These are phyloP conservation scores for Cucumis melo DNA, from an alignment of 306 rosid genomes.

Conservation along the genomic window DNA sequence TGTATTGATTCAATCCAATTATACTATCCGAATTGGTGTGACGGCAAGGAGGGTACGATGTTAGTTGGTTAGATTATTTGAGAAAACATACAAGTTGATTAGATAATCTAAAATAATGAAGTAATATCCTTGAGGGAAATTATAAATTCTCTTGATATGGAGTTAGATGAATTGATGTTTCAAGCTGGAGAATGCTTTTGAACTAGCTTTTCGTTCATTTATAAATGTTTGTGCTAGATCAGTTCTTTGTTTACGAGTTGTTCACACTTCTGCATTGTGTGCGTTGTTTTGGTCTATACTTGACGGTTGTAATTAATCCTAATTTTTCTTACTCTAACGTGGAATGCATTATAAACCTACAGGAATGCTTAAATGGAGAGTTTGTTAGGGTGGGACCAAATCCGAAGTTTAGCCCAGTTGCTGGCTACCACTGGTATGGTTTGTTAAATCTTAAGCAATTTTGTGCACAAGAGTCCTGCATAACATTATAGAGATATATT, in stretches of 20 bases:
- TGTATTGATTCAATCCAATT: neutral
- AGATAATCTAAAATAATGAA: neutral
- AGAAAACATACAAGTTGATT: neutral
- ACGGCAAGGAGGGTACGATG: neutral
- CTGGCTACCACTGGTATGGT: slow-evolving; percentile 79
- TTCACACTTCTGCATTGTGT: neutral
- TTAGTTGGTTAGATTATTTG: neutral
- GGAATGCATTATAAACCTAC: slow-evolving; percentile 6
- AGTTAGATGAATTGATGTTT: neutral
- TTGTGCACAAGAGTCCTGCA: neutral
- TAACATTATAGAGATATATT: neutral
- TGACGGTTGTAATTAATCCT: neutral
- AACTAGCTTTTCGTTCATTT: neutral
- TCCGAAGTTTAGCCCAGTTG: slow-evolving; percentile 69
- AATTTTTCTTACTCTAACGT: neutral
- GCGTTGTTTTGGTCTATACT: neutral
- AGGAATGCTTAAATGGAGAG: slow-evolving; percentile 94
- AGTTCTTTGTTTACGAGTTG: neutral
- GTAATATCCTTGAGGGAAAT: neutral
- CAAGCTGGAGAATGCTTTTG: neutral
- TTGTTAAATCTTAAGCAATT: neutral
- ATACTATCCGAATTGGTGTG: neutral
- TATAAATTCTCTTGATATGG: neutral
- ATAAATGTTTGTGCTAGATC: neutral
- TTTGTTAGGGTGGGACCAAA: slow-evolving; percentile 96